Base-by-base conservation (phyloP, 2,329 filamentous ascomycete genomes). In the Hypocreales sp. region DNA sequence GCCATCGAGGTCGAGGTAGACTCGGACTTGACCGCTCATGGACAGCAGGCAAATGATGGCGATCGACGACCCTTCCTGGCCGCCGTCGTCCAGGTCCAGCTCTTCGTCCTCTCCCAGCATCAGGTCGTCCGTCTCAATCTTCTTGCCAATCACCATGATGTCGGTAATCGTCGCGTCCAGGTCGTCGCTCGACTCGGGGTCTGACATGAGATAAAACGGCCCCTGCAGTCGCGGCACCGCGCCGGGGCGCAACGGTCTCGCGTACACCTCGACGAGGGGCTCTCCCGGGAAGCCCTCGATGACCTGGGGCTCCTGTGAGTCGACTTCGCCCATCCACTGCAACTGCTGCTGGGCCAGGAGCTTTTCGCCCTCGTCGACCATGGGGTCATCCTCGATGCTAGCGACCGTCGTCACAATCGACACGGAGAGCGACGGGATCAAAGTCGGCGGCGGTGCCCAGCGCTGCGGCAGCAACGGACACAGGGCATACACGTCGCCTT, bases 401-500 rank as follows among this genome's bases (percentile, higher is more conserved):
- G 64, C 72, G 9, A 78, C 55, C 36, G 81, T 83, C 21, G 80
- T 74, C 15, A 92, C 74, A 31, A 92, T 79, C 7, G 79, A 79
- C 1, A 87, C 75, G 1, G 81, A 82, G 14, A 94, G 62, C 0
- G 83, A 84, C 3, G 84, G 79, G 10, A 93, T 72, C 18, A 90
- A 61, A 0, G 79, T 78, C 2, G 75, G 66, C 10, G 78, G 74
- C 15, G 79, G 74, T 15, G 80, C 72, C 84, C 87, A 95, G 41
- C 78, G 82, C 27, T 74, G 73, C 1, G 90, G 90, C 18, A 98
- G 60, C 22, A 98, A 63, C 2, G 90, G 90, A 46, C 86, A 94
- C 7, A 98, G 60, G 2, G 87, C 86, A 45, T 98, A 98, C 5
- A 95, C 68, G 45, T 94, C 86, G 4, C 90, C 90, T 33, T 83